Evolutionary conservation across 2,329 filamentous ascomycete species (phyloP).

Genomic region (Neofusicoccum umdonicola): DNA sequence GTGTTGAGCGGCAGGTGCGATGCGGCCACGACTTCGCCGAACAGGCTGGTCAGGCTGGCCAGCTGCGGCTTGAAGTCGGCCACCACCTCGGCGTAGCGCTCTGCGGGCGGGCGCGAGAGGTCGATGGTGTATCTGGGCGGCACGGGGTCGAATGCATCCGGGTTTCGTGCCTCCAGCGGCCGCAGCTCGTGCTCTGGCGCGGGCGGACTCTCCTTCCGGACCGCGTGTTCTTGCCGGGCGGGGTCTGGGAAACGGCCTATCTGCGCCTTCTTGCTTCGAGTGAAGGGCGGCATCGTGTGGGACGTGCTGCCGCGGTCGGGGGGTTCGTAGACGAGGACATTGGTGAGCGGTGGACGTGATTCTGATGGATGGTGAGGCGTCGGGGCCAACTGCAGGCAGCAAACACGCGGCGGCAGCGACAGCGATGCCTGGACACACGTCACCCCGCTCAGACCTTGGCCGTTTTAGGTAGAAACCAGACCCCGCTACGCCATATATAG

Average conservation of each 20-base stretch:
- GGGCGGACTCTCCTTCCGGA: not conserved
- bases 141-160: not conserved
- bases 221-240: not conserved
- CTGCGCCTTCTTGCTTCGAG: slow-evolving; percentile 10
- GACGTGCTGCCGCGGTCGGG: not conserved
- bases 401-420: not conserved
- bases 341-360: too few relatives aligned
- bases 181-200: not conserved
- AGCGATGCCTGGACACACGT: not conserved
- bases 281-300: not conserved
- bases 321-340: not conserved
- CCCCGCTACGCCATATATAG: not conserved
- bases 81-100: slow-evolving; percentile 53
- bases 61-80: slow-evolving; percentile 46
- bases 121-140: slow-evolving; percentile 51
- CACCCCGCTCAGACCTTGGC: not conserved
- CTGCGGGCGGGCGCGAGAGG: slow-evolving; percentile 51
- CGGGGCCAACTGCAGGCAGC: not conserved
- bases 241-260: slow-evolving; percentile 5
- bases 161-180: not conserved
- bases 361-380: too few relatives aligned
- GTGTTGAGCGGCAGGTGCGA: slow-evolving; percentile 17
- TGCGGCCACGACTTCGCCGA: slow-evolving; percentile 49
- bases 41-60: slow-evolving; percentile 46
- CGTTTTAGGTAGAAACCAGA: not conserved